Conservation (phyloP, 805 yeast species). For the Myxozyma mucilagina region DNA sequence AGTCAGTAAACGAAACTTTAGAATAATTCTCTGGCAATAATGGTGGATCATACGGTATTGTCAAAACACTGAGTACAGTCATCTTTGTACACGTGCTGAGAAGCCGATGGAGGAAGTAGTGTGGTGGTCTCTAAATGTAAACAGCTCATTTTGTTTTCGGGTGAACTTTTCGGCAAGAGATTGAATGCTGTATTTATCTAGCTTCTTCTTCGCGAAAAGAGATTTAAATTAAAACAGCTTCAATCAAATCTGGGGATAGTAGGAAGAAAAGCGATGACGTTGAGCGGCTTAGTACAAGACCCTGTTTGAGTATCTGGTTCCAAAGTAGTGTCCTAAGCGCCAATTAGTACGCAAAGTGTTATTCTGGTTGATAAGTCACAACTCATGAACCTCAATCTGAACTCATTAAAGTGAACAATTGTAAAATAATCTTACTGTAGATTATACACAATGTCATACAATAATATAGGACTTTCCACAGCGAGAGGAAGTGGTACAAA, state of each 20-base stretch:
- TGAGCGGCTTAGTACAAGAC: neutral
- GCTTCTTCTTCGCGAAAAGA: neutral
- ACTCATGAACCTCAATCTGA: too few relatives aligned
- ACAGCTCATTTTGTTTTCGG: constrained; percentile 10
- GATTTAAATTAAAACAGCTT: neutral
- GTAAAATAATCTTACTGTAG: neutral
- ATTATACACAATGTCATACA: constrained; percentile 31
- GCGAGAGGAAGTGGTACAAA: constrained; percentile 40
- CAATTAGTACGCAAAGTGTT: neutral
- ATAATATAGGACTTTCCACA: constrained; percentile 39
- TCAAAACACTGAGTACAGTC: constrained; percentile 88
- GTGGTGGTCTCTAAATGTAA: constrained; percentile 14
- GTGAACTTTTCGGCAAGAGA: neutral
- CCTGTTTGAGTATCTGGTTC: neutral
- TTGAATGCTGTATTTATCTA: neutral
- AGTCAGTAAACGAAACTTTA: neutral
- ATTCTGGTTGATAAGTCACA: neutral
- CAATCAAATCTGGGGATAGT: neutral
- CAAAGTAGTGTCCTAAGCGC: neutral
- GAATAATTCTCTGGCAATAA: neutral
- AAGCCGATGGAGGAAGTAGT: constrained; percentile 27
- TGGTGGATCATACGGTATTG: constrained; percentile 47
- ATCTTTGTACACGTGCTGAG: constrained; percentile 68
- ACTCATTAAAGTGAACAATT: too few relatives aligned
- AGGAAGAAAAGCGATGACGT: neutral